phyloP scores from a whole-genome alignment of 768 basidiomycete species.

The Sarcodon sp. region DNA sequence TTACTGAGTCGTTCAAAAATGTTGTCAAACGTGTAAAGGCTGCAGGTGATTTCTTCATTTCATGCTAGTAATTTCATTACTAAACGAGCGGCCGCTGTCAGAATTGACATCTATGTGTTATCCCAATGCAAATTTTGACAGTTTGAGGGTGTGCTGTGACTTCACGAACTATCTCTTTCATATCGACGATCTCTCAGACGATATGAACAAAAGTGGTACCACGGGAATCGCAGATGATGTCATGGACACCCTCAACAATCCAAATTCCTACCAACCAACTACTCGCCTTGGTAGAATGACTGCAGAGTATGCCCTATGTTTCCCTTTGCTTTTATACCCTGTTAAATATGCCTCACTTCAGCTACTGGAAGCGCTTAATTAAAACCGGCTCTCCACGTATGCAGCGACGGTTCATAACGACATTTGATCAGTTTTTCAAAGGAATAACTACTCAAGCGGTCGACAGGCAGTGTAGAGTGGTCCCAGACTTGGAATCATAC shows the following conservation, averaged over 20 bases:
- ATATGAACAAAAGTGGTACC: slow-evolving; percentile 57
- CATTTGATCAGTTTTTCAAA: slow-evolving; percentile 71
- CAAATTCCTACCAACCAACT: slow-evolving; percentile 38
- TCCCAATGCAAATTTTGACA: slow-evolving; percentile 39
- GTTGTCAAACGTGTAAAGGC: slow-evolving; percentile 61
- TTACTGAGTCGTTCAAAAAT: slow-evolving; percentile 36
- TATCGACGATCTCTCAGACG: slow-evolving; percentile 69
- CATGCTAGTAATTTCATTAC: neutral
- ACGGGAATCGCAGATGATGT: slow-evolving; percentile 46
- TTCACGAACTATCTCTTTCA: slow-evolving; percentile 73
- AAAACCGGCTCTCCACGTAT: slow-evolving; percentile 49
- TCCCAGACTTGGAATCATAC: slow-evolving; percentile 75
- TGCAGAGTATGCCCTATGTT: slow-evolving; percentile 40
- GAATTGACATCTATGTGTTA: slow-evolving; percentile 55
- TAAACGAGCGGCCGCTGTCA: neutral
- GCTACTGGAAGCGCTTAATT: slow-evolving; percentile 61
- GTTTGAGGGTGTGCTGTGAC: slow-evolving; percentile 63
- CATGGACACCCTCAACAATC: slow-evolving; percentile 60
- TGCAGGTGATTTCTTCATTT: slow-evolving; percentile 23
- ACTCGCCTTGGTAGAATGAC: slow-evolving; percentile 62
- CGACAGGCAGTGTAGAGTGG: slow-evolving; percentile 43
- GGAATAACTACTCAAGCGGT: slow-evolving; percentile 62
- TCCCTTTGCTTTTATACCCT: neutral
- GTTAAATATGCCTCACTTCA: slow-evolving; percentile 17
- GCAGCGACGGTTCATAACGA: slow-evolving; percentile 67